phyloP scores from a whole-genome alignment of 805 yeast species.

The Metschnikowia lunata region DNA sequence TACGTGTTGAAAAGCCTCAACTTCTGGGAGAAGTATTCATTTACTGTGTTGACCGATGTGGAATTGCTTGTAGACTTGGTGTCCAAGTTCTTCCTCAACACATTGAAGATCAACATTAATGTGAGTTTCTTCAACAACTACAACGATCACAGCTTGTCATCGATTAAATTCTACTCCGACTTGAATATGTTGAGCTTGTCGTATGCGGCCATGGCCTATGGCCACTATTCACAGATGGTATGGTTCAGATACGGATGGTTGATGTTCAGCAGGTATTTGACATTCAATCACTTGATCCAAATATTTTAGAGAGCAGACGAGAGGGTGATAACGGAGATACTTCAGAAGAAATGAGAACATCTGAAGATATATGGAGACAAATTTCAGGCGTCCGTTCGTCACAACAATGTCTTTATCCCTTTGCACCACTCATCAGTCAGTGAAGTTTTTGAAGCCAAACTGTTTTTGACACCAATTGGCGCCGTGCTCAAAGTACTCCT shows the following conservation, averaged over 20 bases:
- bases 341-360: too few species aligned
- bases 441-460: slow-evolving; percentile 40
- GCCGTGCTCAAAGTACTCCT: slow-evolving; percentile 87
- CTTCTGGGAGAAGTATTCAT: slow-evolving; percentile 47
- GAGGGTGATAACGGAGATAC: too few species aligned
- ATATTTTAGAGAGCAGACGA: slow-evolving; percentile 4
- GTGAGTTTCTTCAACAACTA: slow-evolving; percentile 31
- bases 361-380: too few species aligned
- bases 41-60: slow-evolving; percentile 40
- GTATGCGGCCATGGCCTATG: slow-evolving; percentile 72
- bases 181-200: slow-evolving; percentile 39
- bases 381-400: too few species aligned
- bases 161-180: slow-evolving; percentile 33
- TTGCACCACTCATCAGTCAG: not conserved
- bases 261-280: slow-evolving; percentile 67
- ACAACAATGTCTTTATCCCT: too few species aligned
- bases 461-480: slow-evolving; percentile 50
- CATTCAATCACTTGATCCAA: slow-evolving; percentile 60
- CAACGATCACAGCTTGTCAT: slow-evolving; percentile 15
- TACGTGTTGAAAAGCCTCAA: slow-evolving; percentile 33
- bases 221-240: slow-evolving; percentile 86
- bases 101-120: slow-evolving; percentile 33
- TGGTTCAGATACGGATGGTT: slow-evolving; percentile 96
- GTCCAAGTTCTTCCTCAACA: slow-evolving; percentile 28
- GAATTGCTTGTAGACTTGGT: slow-evolving; percentile 36